Evolutionary conservation across 176 grass and related monocot genomes (phyloP).

Genomic region (Poa pratensis): DNA sequence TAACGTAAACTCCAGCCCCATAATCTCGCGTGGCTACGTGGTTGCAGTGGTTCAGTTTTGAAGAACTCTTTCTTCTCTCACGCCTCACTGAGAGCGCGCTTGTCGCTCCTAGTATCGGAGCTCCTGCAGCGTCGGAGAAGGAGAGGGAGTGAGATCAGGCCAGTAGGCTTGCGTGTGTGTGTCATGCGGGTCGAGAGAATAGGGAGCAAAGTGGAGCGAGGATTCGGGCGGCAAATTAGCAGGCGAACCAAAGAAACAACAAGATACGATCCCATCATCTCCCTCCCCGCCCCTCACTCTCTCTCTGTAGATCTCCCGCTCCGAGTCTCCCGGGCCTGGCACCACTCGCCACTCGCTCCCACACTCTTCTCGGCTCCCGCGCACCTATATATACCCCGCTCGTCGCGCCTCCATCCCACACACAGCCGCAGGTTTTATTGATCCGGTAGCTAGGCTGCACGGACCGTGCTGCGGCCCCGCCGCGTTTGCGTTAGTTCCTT

Average conservation of each 20-base stretch:
- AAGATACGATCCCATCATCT: conserved; percentile 52
- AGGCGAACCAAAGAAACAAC: conserved; percentile 26
- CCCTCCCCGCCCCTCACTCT: neutral
- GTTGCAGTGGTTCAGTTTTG: conserved; percentile 19
- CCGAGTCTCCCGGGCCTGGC: conserved; percentile 41
- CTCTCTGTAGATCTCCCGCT: conserved; percentile 39
- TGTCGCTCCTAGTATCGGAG: conserved; percentile 12
- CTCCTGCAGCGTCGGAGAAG: conserved; percentile 37
- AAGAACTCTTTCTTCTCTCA: neutral
- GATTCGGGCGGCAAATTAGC: conserved; percentile 50
- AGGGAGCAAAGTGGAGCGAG: conserved; percentile 44
- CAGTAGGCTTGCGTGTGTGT: neutral
- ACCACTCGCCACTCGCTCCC: conserved; percentile 40
- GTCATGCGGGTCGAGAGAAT: conserved; percentile 31
- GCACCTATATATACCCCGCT: conserved; percentile 44
- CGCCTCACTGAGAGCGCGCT: neutral
- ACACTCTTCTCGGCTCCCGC: conserved; percentile 31
- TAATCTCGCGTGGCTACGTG: conserved; percentile 20
- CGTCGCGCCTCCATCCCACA: conserved; percentile 25
- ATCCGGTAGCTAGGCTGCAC: conserved; percentile 50
- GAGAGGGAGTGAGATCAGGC: conserved; percentile 7
- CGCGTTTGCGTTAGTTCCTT: neutral
- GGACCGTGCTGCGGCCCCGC: conserved; percentile 26
- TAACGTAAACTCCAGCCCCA: too few relatives aligned
- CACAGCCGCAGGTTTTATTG: conserved; percentile 23